Base-by-base conservation (phyloP, 2,329 filamentous ascomycete species). In the Fusarium sp. region DNA sequence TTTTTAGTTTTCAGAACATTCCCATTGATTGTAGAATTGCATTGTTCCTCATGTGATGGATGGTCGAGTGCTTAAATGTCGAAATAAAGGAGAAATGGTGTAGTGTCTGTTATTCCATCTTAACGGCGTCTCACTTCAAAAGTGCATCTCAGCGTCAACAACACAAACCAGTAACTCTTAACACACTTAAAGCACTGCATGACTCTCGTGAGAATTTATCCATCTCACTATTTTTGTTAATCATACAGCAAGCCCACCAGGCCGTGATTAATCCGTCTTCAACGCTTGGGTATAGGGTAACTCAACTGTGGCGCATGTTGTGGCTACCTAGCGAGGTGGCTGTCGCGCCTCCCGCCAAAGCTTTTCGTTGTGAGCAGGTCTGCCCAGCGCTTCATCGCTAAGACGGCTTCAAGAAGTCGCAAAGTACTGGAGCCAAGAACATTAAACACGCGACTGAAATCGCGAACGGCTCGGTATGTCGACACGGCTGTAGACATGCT, bases 401-500 rank as follows among this genome's bases (percentile, higher is more conserved):
- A 16, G 32, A 12, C 14, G 20, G 51, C 15, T 6, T 18, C 7
- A 2, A 11, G 3, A 43, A 24, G 8, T 8, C 3, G 10, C n/a
- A 14, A 25, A 5, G 59, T 52, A 38, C 34, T 18, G 6, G 18
- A 38, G 40, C 2, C 6, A 11, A 20, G 16, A 3, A 12, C 8
- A 2, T 6, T 18, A 2, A 25, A 14, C 9, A 20, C 1, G 24
- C 4, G 1, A 10, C 12, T 18, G 1, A 3, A 16, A 8, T 14
- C 14, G 2, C 11, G 2, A 0, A 38, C 0, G 6, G 30, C 3
- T 3, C 1, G 25, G 7, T 5, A 8, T 16, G 11, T 12, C 22
- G 14, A 27, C 29, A 59, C 55, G 27, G 7, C n/a, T 40, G 6
- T 50, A 1, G 16, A 42, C 4, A 22, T 66, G 9, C 18, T 32